These are phyloP conservation scores for Thermomucor indicae-seudaticae DNA, from an alignment of 371 early-diverging fungal species.

Conservation along the genomic window DNA sequence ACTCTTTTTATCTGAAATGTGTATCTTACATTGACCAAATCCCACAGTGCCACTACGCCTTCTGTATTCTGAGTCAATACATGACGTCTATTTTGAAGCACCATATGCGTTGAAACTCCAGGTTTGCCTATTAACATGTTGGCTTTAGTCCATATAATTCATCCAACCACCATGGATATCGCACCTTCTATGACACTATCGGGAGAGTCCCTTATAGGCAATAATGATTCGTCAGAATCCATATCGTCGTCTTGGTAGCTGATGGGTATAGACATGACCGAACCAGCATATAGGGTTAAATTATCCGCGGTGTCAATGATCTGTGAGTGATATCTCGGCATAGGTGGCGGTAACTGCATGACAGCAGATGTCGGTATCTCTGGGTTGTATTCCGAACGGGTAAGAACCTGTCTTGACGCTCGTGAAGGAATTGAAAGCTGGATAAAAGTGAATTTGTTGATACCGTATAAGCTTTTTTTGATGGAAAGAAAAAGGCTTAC, in stretches of 20 bases:
- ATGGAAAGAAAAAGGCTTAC: slow-evolving; percentile 18
- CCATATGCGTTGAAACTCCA: slow-evolving; percentile 60
- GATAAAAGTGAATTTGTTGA: background rate
- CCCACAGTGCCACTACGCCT: slow-evolving; percentile 86
- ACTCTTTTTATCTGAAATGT: too few relatives aligned
- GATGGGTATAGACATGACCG: slow-evolving; percentile 47
- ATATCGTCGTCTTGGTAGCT: slow-evolving; percentile 45
- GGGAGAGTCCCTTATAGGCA: slow-evolving; percentile 35
- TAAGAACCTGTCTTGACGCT: slow-evolving; percentile 35
- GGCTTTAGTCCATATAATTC: background rate
- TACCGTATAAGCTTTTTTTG: background rate
- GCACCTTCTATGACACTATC: slow-evolving; percentile 37
- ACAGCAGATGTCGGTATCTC: slow-evolving; percentile 40
- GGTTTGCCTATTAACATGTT: slow-evolving; percentile 45
- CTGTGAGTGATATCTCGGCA: slow-evolving; percentile 19
- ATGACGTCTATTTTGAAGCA: slow-evolving; percentile 83
- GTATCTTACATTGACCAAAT: slow-evolving; percentile 64
- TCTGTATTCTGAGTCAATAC: slow-evolving; percentile 83
- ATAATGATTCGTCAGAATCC: slow-evolving; percentile 30
- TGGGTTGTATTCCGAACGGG: slow-evolving; percentile 41
- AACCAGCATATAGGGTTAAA: slow-evolving; percentile 41
- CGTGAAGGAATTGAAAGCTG: slow-evolving; percentile 57
- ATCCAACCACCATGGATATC: too few relatives aligned
- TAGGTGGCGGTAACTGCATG: slow-evolving; percentile 38
- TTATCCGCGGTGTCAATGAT: slow-evolving; percentile 32